phyloP scores from a whole-genome alignment of 805 yeast species.

The Saturnispora mendoncae region DNA sequence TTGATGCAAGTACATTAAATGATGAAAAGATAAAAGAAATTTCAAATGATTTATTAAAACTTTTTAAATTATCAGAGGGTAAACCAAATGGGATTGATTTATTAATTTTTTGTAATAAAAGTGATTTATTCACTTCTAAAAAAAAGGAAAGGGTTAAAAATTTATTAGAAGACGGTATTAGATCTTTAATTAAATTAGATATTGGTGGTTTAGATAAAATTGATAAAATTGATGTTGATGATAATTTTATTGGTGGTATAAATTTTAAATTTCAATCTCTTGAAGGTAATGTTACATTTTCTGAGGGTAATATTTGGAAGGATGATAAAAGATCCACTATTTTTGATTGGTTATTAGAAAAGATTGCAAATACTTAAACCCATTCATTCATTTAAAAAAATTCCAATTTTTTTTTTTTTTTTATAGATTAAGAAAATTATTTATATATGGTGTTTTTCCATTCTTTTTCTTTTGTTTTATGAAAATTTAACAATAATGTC shows the following conservation, averaged over 20 bases:
- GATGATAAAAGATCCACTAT: conserved; percentile 42
- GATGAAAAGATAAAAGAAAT: conserved; percentile 40
- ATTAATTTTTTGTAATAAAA: conserved; percentile 74
- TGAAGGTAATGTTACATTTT: conserved; percentile 64
- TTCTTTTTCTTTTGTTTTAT: too few relatives aligned
- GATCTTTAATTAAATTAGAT: conserved; percentile 41
- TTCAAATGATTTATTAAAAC: conserved; percentile 49
- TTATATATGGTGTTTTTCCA: not conserved
- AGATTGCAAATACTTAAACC: conserved; percentile 42
- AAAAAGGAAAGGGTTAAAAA: conserved; percentile 54
- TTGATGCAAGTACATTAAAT: conserved; percentile 63
- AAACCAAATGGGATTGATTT: conserved; percentile 64
- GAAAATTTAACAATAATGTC: too few relatives aligned
- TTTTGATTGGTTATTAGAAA: conserved; percentile 74
- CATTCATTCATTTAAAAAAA: not conserved
- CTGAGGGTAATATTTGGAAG: conserved; percentile 64
- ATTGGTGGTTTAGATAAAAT: conserved; percentile 38
- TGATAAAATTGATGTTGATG: conserved; percentile 24
- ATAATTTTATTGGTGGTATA: conserved; percentile 35
- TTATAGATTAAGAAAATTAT: too few relatives aligned
- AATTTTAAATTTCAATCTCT: conserved; percentile 56
- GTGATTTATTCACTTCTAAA: conserved; percentile 75
- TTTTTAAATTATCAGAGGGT: conserved; percentile 54
- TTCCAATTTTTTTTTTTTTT: too few relatives aligned
- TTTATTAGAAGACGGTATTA: conserved; percentile 56